Evolutionary conservation across 805 yeast genomes (phyloP).

Genomic region (Metschnikowia baotianmanensis): DNA sequence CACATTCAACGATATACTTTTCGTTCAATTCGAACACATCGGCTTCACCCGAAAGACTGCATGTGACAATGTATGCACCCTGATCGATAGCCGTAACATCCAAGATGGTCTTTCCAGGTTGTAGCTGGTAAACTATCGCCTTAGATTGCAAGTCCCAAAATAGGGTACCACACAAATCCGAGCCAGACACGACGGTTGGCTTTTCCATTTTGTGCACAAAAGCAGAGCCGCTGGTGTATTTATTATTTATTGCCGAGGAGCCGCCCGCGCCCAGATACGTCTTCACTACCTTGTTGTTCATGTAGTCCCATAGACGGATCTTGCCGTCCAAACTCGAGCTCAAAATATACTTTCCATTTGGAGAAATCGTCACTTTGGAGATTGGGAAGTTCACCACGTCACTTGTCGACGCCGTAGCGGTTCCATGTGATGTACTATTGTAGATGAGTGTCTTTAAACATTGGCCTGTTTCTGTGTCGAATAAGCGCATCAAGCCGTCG

Average conservation of each 20-base stretch:
- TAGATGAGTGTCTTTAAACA: constrained; percentile 87
- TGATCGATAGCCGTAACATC: constrained; percentile 38
- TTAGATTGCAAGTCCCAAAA: constrained; percentile 71
- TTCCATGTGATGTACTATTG: constrained; percentile 59
- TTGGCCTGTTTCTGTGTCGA: constrained; percentile 86
- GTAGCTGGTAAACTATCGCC: constrained; percentile 36
- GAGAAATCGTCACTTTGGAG: constrained; percentile 66
- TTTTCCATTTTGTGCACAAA: constrained; percentile 42
- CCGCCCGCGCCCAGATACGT: constrained; percentile 48
- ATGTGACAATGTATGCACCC: constrained; percentile 36
- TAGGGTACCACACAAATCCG: constrained; percentile 51
- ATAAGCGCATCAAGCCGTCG: constrained; percentile 88
- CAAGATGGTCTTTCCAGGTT: constrained; percentile 32
- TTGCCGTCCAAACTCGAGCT: constrained; percentile 81
- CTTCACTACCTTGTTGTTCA: constrained; percentile 75
- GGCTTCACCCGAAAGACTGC: constrained; percentile 20
- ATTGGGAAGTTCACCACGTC: constrained; percentile 64
- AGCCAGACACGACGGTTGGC: constrained; percentile 57
- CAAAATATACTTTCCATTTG: constrained; percentile 75
- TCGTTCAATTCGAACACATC: constrained; percentile 14
- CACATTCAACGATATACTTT: background rate
- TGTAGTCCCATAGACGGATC: constrained; percentile 81
- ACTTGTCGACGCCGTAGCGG: constrained; percentile 55
- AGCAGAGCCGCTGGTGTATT: constrained; percentile 50
- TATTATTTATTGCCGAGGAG: constrained; percentile 41